Conservation (phyloP, 768 basidiomycete genomes). For the Thelephora ganbajun region DNA sequence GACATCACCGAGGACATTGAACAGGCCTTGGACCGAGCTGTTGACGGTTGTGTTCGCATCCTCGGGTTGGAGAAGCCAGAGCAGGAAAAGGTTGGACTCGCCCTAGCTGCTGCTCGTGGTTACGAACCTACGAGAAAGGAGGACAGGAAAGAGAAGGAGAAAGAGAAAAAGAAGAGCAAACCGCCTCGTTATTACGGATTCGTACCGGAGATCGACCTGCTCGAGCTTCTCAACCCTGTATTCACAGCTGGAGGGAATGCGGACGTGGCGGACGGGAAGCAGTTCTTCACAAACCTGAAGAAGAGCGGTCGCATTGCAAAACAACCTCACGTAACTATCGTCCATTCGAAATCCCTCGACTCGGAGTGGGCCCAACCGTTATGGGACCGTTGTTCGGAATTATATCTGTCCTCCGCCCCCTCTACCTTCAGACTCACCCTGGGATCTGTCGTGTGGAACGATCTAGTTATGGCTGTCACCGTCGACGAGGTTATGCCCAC, state of each 20-base stretch:
- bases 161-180: constrained; percentile 20
- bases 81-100: constrained; percentile 40
- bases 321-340: constrained; percentile 78
- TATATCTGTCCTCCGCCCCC: constrained; percentile 24
- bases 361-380: constrained; percentile 14
- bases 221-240: constrained; percentile 27
- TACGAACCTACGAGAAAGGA: constrained; percentile 28
- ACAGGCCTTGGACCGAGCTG: constrained; percentile 40
- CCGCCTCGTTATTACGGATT: constrained; percentile 66
- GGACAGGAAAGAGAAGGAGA: constrained; percentile 13
- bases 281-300: constrained; percentile 38
- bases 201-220: constrained; percentile 57
- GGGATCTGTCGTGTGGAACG: constrained; percentile 57
- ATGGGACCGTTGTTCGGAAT: constrained; percentile 36
- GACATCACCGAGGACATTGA: constrained; percentile 39
- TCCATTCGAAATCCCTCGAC: constrained; percentile 45
- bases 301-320: constrained; percentile 30
- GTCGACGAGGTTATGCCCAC: constrained; percentile 43
- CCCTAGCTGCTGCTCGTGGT: constrained; percentile 24
- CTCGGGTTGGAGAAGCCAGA: constrained; percentile 40
- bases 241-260: constrained; percentile 16
- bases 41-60: constrained; percentile 39
- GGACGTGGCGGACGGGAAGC: constrained; percentile 18
- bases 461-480: constrained; percentile 66
- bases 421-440: constrained; percentile 52